A percentile compares a stretch with the other conserved stretches of the same genome.
Evolutionary conservation across 1,284 basidiomycete genomes (phyloP).

Genomic region (Rhodotorula sp.): DNA sequence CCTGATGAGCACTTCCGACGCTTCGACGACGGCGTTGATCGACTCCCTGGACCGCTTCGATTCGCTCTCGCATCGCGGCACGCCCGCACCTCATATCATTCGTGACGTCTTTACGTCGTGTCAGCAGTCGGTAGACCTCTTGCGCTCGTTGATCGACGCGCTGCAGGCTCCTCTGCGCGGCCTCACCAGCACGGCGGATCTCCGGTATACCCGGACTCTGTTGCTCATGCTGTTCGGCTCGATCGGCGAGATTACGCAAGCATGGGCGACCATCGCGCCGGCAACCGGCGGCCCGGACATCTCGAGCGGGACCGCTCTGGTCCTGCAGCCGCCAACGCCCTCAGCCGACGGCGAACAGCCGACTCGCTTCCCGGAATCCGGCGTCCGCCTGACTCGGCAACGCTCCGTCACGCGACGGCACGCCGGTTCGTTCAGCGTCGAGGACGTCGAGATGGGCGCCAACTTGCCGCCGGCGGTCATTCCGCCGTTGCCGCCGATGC

Average conservation of each 20-base stretch:
- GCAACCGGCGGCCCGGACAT: conserved; percentile 57
- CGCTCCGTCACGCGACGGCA: conserved; percentile 66
- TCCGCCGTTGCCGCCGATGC: conserved; percentile 19
- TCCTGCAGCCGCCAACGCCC: conserved; percentile 44
- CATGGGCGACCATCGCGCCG: conserved; percentile 77
- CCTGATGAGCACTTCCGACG: conserved; percentile 78
- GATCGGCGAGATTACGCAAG: conserved; percentile 78
- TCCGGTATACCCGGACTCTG: conserved; percentile 82
- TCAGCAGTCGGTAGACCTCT: conserved; percentile 78
- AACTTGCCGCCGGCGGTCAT: conserved; percentile 58
- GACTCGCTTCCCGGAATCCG: background rate
- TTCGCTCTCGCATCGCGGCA: conserved; percentile 65
- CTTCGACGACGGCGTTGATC: conserved; percentile 80
- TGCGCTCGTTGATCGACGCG: conserved; percentile 66
- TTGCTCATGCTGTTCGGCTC: conserved; percentile 86
- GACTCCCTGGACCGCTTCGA: conserved; percentile 91
- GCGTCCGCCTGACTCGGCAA: conserved; percentile 31
- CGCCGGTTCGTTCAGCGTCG: conserved; percentile 86
- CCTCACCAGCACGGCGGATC: conserved; percentile 68
- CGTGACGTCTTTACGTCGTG: conserved; percentile 78
- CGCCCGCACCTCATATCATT: conserved; percentile 70
- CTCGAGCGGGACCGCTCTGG: conserved; percentile 20
- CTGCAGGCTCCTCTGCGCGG: conserved; percentile 43
- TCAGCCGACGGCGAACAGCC: conserved; percentile 33
- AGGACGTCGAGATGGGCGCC: conserved; percentile 85